Evolutionary conservation across 2,329 filamentous ascomycete genomes (phyloP), one percentile per base, ranked within the genome.

Genomic region (Penicillium sclerotigenum): DNA sequence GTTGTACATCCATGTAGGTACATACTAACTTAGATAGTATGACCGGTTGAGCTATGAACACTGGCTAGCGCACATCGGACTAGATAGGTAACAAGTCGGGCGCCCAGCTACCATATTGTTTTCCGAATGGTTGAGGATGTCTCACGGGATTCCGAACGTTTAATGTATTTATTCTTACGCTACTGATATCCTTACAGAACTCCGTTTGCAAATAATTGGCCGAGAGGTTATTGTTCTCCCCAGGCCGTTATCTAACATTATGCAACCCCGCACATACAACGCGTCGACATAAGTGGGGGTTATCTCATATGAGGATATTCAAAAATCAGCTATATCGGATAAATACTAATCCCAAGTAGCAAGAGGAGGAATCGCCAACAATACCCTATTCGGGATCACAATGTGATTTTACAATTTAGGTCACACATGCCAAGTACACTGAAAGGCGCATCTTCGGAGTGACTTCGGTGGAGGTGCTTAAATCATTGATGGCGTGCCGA

Each of bases 401-500:
- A n/a, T n/a, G n/a, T n/a, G n/a, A n/a, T n/a, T n/a, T n/a, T 33
- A 33, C 31, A 34, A 28, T 18, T 20, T 18, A 8, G 14, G 18
- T 9, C 28, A 29, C 13, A 24, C 22, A 26, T 18, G 28, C 37
- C 26, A 31, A 24, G 16, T 31, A 36, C 18, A 18, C n/a, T n/a
- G n/a, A 24, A 10, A 22, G 37, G 48, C 20, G 11, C 22, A 45
- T 34, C 29, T 34, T 52, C 48, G 48, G 48, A 3, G 29, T n/a
- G 48, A 34, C 29, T 26, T 45, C 38, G 28, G 38, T 14, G 28
- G 28, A 42, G 14, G 16, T 36, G 48, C 48, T 52, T 52, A 45
- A 52, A 34, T 13, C 18, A 3, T 42, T 10, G 16, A 52, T 52
- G 48, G 38, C 48, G 48, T 52, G 48, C 38, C 38, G 29, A 52